phyloP scores from a whole-genome alignment of 225 moss, liverwort and hornwort genomes.

The Bryum argenteum region DNA sequence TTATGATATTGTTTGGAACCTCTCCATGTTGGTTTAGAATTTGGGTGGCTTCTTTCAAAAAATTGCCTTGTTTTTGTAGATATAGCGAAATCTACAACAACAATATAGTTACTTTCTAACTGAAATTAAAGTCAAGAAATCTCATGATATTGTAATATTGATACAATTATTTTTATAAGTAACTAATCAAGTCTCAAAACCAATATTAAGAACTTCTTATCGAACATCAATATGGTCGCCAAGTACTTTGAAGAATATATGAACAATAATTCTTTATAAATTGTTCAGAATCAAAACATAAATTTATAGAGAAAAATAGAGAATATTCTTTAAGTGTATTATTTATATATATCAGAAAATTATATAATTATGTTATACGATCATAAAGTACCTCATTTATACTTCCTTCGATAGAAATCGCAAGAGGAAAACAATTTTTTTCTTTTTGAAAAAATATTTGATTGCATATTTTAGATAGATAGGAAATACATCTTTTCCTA shows the following conservation, averaged over 20 bases:
- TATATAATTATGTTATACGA: background rate
- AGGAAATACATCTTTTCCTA: background rate
- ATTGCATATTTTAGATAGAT: background rate
- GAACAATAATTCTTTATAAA: too few relatives aligned
- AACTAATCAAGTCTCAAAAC: too few relatives aligned
- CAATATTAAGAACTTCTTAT: too few relatives aligned
- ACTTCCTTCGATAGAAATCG: background rate
- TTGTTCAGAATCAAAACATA: too few relatives aligned
- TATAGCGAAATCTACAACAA: background rate
- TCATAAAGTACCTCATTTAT: slow-evolving; percentile 23
- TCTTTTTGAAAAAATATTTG: slow-evolving; percentile 7
- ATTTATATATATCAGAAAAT: background rate
- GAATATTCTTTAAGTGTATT: too few relatives aligned
- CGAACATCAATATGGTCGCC: too few relatives aligned
- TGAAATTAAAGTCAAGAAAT: too few relatives aligned
- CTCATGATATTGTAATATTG: too few relatives aligned
- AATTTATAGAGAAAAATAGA: too few relatives aligned
- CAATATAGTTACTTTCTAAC: background rate
- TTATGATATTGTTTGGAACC: background rate
- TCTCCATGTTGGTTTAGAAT: background rate
- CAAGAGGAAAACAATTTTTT: background rate
- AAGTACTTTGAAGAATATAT: too few relatives aligned
- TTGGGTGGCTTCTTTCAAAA: slow-evolving; percentile 25
- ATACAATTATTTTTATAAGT: too few relatives aligned
- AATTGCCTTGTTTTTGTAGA: slow-evolving; percentile 23